phyloP scores from a whole-genome alignment of 441 rosid species.

The Arabidopsis lyrata region DNA sequence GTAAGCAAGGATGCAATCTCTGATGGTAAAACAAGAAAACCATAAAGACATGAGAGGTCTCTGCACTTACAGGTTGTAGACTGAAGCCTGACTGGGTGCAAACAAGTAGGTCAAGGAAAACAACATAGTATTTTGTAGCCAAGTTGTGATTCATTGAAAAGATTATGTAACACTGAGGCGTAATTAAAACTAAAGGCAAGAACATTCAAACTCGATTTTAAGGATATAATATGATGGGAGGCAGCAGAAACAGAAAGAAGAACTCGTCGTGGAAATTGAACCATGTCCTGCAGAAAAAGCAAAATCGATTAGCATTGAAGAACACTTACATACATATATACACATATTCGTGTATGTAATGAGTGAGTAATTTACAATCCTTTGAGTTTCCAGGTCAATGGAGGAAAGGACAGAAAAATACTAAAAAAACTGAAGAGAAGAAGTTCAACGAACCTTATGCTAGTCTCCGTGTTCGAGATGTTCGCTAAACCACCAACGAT shows the following conservation, averaged over 20 bases:
- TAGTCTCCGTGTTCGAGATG: conserved; percentile 86
- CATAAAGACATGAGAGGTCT: conserved; percentile 11
- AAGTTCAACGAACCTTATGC: conserved; percentile 68
- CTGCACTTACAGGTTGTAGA: conserved; percentile 79
- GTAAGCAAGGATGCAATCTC: background rate
- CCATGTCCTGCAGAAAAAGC: conserved; percentile 72
- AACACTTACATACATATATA: background rate
- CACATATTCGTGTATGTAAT: background rate
- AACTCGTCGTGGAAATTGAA: conserved; percentile 98
- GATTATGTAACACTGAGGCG: background rate
- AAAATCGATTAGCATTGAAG: conserved; percentile 1
- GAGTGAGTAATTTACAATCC: background rate
- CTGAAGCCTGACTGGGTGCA: conserved; percentile 96
- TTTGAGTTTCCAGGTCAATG: conserved; percentile 26
- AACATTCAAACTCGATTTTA: conserved; percentile 9
- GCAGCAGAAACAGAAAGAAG: conserved; percentile 91
- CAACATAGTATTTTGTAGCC: conserved; percentile 22
- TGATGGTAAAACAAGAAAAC: conserved; percentile 4
- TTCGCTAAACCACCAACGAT: conserved; percentile 96
- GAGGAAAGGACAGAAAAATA: conserved; percentile 14
- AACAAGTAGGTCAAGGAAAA: conserved; percentile 63
- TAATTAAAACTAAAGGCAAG: conserved; percentile 4
- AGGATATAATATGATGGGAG: conserved; percentile 99
- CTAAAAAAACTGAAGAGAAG: background rate
- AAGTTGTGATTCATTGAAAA: conserved; percentile 5